Evolutionary conservation across 2,329 filamentous ascomycete genomes (phyloP).

Genomic region (Aspergillus tamarii): DNA sequence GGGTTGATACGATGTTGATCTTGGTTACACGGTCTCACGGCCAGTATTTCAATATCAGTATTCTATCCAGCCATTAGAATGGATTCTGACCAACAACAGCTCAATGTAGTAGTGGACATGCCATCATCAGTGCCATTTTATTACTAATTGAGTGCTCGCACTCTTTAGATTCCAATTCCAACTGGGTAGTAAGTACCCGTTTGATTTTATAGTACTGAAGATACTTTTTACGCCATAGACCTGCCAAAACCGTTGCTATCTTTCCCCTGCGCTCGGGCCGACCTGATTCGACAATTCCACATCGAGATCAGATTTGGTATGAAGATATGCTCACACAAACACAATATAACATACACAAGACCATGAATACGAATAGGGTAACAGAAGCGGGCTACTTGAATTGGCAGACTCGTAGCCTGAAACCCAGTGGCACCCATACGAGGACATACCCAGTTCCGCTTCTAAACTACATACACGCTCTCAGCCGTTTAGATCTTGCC

Average conservation of each 20-base stretch:
- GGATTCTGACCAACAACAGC: neutral
- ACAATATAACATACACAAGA: neutral
- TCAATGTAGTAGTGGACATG: neutral
- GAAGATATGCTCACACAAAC: neutral
- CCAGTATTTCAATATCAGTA: neutral
- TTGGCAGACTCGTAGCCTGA: neutral
- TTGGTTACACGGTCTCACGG: neutral
- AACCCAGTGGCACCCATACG: neutral
- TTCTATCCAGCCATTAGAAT: neutral
- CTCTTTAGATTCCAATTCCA: neutral
- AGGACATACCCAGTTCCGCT: neutral
- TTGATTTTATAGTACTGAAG: neutral
- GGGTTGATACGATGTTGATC: neutral
- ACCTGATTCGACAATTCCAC: neutral
- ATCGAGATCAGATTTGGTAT: neutral
- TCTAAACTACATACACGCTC: neutral
- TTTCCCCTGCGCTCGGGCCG: neutral
- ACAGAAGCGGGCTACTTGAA: neutral
- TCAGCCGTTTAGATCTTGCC: neutral
- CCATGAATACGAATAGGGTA: neutral
- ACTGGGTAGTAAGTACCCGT: neutral
- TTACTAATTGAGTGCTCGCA: neutral
- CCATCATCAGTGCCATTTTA: neutral
- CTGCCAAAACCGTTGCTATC: neutral
- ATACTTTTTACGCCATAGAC: neutral